phyloP scores from a whole-genome alignment of 441 rosid species.

The Pelargonium fulgidum region DNA sequence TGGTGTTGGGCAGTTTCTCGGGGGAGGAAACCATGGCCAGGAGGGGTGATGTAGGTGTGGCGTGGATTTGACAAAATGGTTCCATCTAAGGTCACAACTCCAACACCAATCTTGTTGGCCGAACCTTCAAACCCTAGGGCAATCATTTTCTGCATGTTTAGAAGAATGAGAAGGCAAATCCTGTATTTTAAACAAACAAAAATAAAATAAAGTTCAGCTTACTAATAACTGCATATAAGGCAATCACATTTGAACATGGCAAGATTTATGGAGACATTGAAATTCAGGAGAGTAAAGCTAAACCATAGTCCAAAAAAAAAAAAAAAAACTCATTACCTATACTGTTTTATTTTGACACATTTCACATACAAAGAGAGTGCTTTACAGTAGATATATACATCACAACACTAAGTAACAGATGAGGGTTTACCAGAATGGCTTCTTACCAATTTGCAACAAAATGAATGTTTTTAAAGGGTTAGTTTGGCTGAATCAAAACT shows the following conservation, averaged over 20 bases:
- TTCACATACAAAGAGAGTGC: too few relatives aligned
- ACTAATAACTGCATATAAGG: background rate
- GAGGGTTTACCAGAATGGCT: too few relatives aligned
- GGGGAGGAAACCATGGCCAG: constrained; percentile 96
- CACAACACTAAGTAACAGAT: too few relatives aligned
- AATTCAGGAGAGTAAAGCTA: background rate
- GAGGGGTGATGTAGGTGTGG: constrained; percentile 88
- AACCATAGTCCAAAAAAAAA: too few relatives aligned
- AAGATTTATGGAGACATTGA: background rate
- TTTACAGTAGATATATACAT: too few relatives aligned
- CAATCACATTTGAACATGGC: background rate
- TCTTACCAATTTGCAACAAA: too few relatives aligned
- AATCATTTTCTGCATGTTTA: constrained; percentile 56
- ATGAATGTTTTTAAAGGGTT: too few relatives aligned
- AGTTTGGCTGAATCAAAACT: too few relatives aligned
- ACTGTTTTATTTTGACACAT: too few relatives aligned
- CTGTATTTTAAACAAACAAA: background rate
- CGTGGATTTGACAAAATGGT: constrained; percentile 84
- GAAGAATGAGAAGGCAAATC: background rate
- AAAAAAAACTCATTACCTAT: too few relatives aligned
- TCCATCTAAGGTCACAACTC: constrained; percentile 74
- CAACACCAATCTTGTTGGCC: constrained; percentile 87
- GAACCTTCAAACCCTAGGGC: constrained; percentile 92
- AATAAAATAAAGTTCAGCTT: background rate
- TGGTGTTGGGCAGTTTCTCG: constrained; percentile 95